phyloP scores from a whole-genome alignment of 2,329 filamentous ascomycete species.

The Aspergillus sp. region DNA sequence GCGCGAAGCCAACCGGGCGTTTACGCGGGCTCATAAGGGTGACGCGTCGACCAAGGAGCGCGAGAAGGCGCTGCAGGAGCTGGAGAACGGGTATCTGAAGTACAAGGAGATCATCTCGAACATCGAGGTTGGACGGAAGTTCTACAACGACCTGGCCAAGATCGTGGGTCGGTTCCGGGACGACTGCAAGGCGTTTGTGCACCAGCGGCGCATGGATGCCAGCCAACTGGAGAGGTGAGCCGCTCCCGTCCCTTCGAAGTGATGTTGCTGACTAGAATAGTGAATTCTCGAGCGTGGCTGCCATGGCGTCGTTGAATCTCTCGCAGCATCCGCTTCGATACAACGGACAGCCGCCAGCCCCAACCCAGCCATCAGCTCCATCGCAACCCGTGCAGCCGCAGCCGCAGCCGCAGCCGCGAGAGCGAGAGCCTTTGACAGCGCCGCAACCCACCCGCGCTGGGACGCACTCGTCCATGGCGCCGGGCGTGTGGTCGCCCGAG shows the following conservation, averaged over 20 bases:
- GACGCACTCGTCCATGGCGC: constrained; percentile 32
- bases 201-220: constrained; percentile 77
- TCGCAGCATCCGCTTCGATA: constrained; percentile 30
- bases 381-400: constrained; percentile 7
- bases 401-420: constrained; percentile 26
- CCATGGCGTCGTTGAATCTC: constrained; percentile 59
- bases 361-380: constrained; percentile 2
- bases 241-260: neutral
- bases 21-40: constrained; percentile 67
- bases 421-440: constrained; percentile 44
- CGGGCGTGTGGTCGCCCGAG: constrained; percentile 72
- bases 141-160: constrained; percentile 92
- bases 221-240: constrained; percentile 69
- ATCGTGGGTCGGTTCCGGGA: constrained; percentile 85
- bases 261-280: constrained; percentile 28
- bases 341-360: constrained; percentile 12
- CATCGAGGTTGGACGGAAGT: constrained; percentile 85
- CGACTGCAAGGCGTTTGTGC: constrained; percentile 72
- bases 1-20: constrained; percentile 72
- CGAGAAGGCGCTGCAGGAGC: constrained; percentile 78
- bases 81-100: constrained; percentile 90
- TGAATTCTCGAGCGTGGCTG: constrained; percentile 53
- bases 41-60: constrained; percentile 69
- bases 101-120: constrained; percentile 96
- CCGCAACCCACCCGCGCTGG: constrained; percentile 45